phyloP scores from a whole-genome alignment of 1,284 basidiomycete genomes.

The Cryptococcus amylolentus region DNA sequence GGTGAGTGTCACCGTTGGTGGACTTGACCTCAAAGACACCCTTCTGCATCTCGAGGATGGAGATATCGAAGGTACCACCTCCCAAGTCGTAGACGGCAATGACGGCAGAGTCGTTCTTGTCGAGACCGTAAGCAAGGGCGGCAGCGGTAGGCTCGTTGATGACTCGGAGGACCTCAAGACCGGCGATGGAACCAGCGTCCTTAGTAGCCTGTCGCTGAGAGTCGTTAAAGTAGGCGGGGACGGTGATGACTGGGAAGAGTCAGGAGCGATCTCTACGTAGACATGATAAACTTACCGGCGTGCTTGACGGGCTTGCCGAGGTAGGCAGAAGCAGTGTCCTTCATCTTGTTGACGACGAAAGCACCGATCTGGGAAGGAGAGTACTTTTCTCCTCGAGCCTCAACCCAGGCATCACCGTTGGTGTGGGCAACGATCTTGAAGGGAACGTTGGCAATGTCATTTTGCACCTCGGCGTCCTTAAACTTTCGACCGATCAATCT shows the following conservation, averaged over 20 bases:
- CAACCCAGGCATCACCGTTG: constrained; percentile 67
- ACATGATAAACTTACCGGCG: constrained; percentile 51
- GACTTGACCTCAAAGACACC: constrained; percentile 99
- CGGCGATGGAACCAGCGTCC: constrained; percentile 93
- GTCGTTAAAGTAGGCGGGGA: constrained; percentile 98
- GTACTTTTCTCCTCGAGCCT: constrained; percentile 61
- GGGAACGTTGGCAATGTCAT: constrained; percentile 65
- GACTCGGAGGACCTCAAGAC: constrained; percentile 93
- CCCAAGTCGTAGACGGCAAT: constrained; percentile 97
- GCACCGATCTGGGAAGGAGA: constrained; percentile 65
- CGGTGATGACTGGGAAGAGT: constrained; percentile 77
- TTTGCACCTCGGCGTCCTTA: constrained; percentile 87
- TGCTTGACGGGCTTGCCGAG: constrained; percentile 91
- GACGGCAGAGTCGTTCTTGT: constrained; percentile 70
- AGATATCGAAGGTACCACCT: constrained; percentile 96
- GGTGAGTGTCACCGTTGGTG: constrained; percentile 97
- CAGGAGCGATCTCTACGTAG: constrained; percentile 43
- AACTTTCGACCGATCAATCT: constrained; percentile 87
- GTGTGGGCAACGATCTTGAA: constrained; percentile 71
- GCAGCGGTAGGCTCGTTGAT: constrained; percentile 99
- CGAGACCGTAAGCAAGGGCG: constrained; percentile 93
- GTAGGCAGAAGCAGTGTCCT: constrained; percentile 88
- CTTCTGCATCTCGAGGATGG: constrained; percentile 97
- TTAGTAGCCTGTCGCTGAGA: constrained; percentile 97
- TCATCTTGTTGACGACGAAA: constrained; percentile 90